phyloP scores from a whole-genome alignment of 352 stramenopile genomes.

The Phytophthora fragariaefolia region DNA sequence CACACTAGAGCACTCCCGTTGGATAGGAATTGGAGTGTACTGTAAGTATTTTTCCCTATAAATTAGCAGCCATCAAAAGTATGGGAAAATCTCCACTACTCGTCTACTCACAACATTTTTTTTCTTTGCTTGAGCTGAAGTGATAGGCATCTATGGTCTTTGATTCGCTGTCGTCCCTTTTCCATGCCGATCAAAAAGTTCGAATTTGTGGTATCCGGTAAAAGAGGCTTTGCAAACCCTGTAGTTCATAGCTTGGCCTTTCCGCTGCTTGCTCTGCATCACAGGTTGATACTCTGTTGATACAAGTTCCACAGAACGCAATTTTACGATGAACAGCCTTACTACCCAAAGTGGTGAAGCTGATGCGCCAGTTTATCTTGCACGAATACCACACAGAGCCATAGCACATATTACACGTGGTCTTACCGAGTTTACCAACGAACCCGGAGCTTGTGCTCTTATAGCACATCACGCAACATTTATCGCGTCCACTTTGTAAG shows the following conservation, averaged over 20 bases:
- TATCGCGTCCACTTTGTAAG: slow-evolving; percentile 4
- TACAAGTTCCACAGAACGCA: slow-evolving; percentile 36
- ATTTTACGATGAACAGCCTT: slow-evolving; percentile 25
- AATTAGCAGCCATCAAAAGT: too few species aligned
- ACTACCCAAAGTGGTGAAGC: slow-evolving; percentile 24
- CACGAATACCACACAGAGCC: slow-evolving; percentile 27
- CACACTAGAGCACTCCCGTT: too few species aligned
- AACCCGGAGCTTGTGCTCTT: slow-evolving; percentile 13
- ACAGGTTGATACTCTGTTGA: slow-evolving; percentile 18
- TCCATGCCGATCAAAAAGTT: not conserved
- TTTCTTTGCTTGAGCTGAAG: too few species aligned
- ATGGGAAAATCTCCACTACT: too few species aligned
- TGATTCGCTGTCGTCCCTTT: too few species aligned
- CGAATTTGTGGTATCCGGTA: not conserved
- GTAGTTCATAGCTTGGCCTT: not conserved
- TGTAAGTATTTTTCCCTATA: too few species aligned
- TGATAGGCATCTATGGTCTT: too few species aligned
- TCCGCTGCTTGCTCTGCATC: slow-evolving; percentile 11
- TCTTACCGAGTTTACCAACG: slow-evolving; percentile 22
- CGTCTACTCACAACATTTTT: too few species aligned
- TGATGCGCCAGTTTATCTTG: slow-evolving; percentile 30
- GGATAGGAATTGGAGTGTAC: too few species aligned
- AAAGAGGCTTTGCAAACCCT: not conserved
- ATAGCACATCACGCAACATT: slow-evolving; percentile 13
- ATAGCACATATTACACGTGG: slow-evolving; percentile 26